Evolutionary conservation across 2,329 filamentous ascomycete genomes (phyloP).

Genomic region (Samsoniella hepiali): DNA sequence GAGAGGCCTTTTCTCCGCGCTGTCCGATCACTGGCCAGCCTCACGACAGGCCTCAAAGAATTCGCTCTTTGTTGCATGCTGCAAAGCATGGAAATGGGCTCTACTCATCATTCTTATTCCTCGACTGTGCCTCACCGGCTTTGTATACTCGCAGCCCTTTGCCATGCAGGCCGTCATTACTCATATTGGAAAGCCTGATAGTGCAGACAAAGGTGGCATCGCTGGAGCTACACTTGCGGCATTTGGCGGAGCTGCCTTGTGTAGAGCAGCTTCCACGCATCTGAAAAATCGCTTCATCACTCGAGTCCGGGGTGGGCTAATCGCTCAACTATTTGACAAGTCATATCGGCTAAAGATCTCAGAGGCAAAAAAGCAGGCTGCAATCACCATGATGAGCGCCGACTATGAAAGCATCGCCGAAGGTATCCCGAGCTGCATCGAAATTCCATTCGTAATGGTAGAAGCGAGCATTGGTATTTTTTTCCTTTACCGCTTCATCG

Average conservation of each 20-base stretch:
- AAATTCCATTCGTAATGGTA: background rate
- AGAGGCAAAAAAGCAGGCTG: background rate
- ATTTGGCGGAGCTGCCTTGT: background rate
- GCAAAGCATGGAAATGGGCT: slow-evolving; percentile 23
- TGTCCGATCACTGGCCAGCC: background rate
- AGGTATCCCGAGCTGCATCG: background rate
- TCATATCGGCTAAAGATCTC: background rate
- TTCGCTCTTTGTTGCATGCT: slow-evolving; percentile 21
- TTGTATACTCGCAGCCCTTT: background rate
- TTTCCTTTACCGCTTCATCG: background rate
- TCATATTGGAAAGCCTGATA: slow-evolving; percentile 22
- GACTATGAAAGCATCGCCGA: background rate
- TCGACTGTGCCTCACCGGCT: background rate
- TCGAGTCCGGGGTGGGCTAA: background rate
- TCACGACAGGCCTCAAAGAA: background rate
- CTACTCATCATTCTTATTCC: background rate
- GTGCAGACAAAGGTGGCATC: background rate
- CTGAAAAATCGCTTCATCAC: background rate
- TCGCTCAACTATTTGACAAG: background rate
- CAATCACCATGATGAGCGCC: background rate
- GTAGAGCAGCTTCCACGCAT: background rate
- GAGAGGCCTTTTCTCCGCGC: background rate
- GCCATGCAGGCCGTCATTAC: slow-evolving; percentile 16
- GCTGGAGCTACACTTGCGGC: background rate
- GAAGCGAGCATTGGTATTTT: background rate